These are phyloP conservation scores for Curvularia lunata DNA, from an alignment of 2,329 filamentous ascomycete species.

Conservation along the genomic window DNA sequence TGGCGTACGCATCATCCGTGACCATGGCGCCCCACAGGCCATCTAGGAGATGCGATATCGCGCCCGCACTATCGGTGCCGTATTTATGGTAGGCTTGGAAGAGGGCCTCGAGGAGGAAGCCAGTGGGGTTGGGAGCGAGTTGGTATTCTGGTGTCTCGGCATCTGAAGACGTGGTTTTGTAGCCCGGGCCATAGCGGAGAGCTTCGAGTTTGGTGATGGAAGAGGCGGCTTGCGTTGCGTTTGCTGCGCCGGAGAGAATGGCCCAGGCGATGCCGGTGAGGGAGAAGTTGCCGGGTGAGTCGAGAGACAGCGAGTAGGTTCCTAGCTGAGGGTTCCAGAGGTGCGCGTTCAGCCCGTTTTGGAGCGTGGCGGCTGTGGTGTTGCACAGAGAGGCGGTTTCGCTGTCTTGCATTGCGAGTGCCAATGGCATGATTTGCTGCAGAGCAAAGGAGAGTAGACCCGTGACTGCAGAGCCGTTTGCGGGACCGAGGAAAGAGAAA, in stretches of 20 bases:
- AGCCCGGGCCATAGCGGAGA: constrained; percentile 2
- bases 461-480: constrained; percentile 2
- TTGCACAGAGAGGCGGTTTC: not conserved
- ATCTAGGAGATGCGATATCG: constrained; percentile 43
- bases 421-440: not conserved
- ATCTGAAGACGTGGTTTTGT: constrained; percentile 13
- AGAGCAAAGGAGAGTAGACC: not conserved
- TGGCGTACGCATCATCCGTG: constrained; percentile 42
- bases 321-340: constrained; percentile 46
- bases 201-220: constrained; percentile 39
- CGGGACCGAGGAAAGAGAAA: not conserved
- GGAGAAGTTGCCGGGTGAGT: constrained; percentile 40
- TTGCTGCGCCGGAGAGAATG: constrained; percentile 46
- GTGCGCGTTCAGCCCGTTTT: constrained; percentile 6
- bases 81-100: constrained; percentile 32
- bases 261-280: constrained; percentile 44
- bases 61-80: constrained; percentile 9
- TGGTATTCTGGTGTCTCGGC: constrained; percentile 21
- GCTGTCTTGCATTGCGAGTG: not conserved
- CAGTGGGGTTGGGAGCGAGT: constrained; percentile 54
- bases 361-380: not conserved
- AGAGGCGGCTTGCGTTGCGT: constrained; percentile 35
- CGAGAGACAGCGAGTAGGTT: constrained; percentile 40
- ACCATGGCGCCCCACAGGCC: constrained; percentile 55
- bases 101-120: constrained; percentile 53